Evolutionary conservation across 257 asterid species (phyloP), one percentile per base, ranked within the genome.

Genomic region (Lithospermum erythrorhizon): DNA sequence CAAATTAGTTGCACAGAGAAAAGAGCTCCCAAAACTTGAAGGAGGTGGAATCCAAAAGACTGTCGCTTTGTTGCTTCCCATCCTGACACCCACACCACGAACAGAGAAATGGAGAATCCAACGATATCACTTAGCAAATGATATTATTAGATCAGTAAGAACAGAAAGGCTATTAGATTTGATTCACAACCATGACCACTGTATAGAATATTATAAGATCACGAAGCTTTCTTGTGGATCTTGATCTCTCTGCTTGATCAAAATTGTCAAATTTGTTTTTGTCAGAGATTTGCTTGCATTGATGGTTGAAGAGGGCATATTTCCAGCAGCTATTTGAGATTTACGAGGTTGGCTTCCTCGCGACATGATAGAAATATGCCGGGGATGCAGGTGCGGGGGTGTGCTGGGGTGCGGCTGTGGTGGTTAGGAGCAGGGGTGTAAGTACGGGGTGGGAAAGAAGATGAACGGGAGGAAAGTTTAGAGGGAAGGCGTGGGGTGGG

Each of bases 21-120:
- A 65, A 89, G 91, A 68, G 87, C 94, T 24, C 97, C 97, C 5
- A 89, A 68, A 6, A 89, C 94, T 75, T 89, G 94, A 17, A 86
- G 72, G 16, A 94, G 94, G 37, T 76, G 67, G 73, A 67, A 89
- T 21, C 96, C 96, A 53, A 80, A 89, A 13, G 94, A 89, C 23
- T 79, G 87, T 59, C 65, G 78, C 0, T 87, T 70, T 0, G 97
- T 86, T 21, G 87, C 79, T 53, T 71, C 70, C 94, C 94, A 80
- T 29, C 95, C 83, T 0, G 95, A 85, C 45, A 76, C 81, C 82
- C 87, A 75, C 4, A 89, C 82, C 0, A 94, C 67, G 53, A 83
- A 81, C 29, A 89, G 89, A 58, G 95, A 82, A 63, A 86, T 77
- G 60, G 75, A 68, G 71, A 82, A 79, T 61, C 95, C 94, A 62